Conservation (phyloP, 768 basidiomycete species). For the Termitomyces sp. region DNA sequence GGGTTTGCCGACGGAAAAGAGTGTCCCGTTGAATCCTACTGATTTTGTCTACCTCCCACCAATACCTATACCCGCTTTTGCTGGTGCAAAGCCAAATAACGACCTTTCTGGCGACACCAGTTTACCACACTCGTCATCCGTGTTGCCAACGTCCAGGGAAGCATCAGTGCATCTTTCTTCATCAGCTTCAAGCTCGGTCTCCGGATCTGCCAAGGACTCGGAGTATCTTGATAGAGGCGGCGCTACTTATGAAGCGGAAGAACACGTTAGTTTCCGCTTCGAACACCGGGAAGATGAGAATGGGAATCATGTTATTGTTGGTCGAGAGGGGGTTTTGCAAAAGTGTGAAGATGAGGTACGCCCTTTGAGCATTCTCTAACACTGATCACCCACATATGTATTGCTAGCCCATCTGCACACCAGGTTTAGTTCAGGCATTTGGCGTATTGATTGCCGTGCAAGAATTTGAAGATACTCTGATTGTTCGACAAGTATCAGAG, state of each 20-base stretch:
- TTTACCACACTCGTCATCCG: background rate
- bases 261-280: slow-evolving; percentile 55
- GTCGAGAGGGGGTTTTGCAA: slow-evolving; percentile 58
- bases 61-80: slow-evolving; percentile 15
- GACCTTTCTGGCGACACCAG: background rate
- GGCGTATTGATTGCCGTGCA: slow-evolving; percentile 75
- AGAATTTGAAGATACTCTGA: slow-evolving; percentile 48
- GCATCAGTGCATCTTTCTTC: background rate
- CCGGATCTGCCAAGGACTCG: slow-evolving; percentile 5
- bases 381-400: background rate
- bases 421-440: slow-evolving; percentile 78
- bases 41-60: slow-evolving; percentile 39
- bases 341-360: slow-evolving; percentile 74
- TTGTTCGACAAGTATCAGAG: slow-evolving; percentile 78
- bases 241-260: slow-evolving; percentile 16
- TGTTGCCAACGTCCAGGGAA: background rate
- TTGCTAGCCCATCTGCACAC: slow-evolving; percentile 75
- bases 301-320: slow-evolving; percentile 66
- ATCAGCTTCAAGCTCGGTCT: background rate
- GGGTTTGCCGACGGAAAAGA: background rate
- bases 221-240: slow-evolving; percentile 7
- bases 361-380: background rate
- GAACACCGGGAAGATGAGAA: slow-evolving; percentile 57
- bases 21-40: slow-evolving; percentile 31
- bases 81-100: background rate